Evolutionary conservation across 768 basidiomycete species (phyloP).

Genomic region (Piloderma croceum): DNA sequence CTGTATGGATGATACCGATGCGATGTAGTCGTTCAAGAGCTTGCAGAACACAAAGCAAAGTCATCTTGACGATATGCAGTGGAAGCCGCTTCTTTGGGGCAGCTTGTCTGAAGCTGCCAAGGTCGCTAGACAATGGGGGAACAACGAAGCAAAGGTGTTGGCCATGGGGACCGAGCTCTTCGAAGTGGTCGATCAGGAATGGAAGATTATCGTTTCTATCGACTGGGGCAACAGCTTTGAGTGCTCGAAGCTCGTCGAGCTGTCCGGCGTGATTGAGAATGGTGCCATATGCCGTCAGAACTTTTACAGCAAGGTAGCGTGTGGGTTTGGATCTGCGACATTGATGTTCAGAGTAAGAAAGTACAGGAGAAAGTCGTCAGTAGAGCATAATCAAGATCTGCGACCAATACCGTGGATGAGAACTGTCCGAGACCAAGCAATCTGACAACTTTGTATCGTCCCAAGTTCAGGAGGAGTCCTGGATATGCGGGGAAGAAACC

Average conservation of each 20-base stretch:
- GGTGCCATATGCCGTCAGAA: slow-evolving; percentile 19
- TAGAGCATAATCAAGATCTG: too few species aligned
- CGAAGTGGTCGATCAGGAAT: slow-evolving; percentile 15
- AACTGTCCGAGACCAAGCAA: too few species aligned
- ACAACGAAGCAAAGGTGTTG: slow-evolving; percentile 21
- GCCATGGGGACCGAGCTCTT: slow-evolving; percentile 8
- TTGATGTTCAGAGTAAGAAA: too few species aligned
- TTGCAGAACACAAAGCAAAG: slow-evolving; percentile 12
- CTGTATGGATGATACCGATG: slow-evolving; percentile 18
- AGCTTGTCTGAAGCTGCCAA: slow-evolving; percentile 14
- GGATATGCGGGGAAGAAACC: too few species aligned
- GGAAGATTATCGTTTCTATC: slow-evolving; percentile 12
- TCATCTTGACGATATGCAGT: slow-evolving; percentile 12
- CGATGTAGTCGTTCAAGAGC: slow-evolving; percentile 13
- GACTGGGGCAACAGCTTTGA: slow-evolving; percentile 11
- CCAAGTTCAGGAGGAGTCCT: too few species aligned
- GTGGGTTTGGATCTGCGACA: too few species aligned
- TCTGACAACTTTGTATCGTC: too few species aligned
- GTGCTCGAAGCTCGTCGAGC: slow-evolving; percentile 16
- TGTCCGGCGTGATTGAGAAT: too few species aligned
- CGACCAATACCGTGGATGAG: too few species aligned
- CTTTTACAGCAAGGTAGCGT: slow-evolving; percentile 18
- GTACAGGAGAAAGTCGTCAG: too few species aligned
- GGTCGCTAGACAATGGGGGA: slow-evolving; percentile 12
- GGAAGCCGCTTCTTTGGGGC: slow-evolving; percentile 15